These are phyloP conservation scores for Flaveria brownii DNA, from an alignment of 129 eudicot genomes.

Conservation along the genomic window DNA sequence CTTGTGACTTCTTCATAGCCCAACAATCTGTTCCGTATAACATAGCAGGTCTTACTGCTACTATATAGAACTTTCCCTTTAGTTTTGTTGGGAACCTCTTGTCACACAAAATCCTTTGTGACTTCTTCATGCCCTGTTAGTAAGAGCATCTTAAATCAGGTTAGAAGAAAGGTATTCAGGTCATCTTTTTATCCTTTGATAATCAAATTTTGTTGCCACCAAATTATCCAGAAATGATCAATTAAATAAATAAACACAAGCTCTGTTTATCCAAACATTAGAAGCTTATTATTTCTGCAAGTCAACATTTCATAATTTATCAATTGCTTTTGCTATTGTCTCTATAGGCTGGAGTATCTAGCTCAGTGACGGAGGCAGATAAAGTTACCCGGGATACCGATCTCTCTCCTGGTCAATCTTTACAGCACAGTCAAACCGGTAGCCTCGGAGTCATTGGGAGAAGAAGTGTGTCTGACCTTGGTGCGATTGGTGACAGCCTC, in stretches of 20 bases:
- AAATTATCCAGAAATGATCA: slow-evolving; percentile 10
- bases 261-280: not conserved
- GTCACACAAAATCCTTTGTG: no score
- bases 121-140: no score
- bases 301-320: slow-evolving; percentile 32
- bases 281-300: slow-evolving; percentile 14
- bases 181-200: not conserved
- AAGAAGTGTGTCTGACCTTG: slow-evolving; percentile 94
- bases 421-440: slow-evolving; percentile 68
- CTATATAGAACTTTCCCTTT: no score
- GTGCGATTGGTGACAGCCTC: slow-evolving; percentile 87
- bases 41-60: no score
- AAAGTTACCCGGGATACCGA: slow-evolving; percentile 63
- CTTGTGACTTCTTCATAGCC: no score
- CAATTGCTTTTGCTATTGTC: slow-evolving; percentile 57
- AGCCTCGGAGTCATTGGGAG: slow-evolving; percentile 92
- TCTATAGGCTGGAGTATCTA: slow-evolving; percentile 56
- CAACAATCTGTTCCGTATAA: no score
- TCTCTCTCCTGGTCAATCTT: slow-evolving; percentile 82
- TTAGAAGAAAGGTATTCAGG: not conserved
- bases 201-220: not conserved
- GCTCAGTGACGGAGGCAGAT: slow-evolving; percentile 62
- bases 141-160: not conserved
- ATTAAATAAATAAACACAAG: not conserved
- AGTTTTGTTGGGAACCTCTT: no score